Evolutionary conservation across 306 rosid genomes (phyloP).

Genomic region (Corylus americana): DNA sequence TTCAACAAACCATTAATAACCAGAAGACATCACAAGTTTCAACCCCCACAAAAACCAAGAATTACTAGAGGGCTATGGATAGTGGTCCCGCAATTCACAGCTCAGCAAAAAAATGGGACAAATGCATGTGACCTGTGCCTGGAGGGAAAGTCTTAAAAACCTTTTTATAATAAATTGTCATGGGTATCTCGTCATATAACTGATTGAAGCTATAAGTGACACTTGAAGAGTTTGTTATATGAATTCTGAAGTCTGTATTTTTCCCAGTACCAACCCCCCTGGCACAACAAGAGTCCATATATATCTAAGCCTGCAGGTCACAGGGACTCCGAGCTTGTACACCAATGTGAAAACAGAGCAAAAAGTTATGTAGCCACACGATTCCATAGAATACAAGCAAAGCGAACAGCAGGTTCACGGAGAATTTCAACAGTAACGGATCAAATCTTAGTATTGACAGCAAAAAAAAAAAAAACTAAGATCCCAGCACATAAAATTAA

Average conservation of each 20-base stretch:
- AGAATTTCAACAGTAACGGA: background rate
- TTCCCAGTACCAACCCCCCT: background rate
- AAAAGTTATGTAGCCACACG: background rate
- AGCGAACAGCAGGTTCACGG: background rate
- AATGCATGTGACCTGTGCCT: constrained; percentile 4
- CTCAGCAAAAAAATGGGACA: background rate
- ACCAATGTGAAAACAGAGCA: constrained; percentile 4
- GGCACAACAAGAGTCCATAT: background rate
- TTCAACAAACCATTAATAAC: background rate
- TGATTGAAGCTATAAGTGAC: background rate
- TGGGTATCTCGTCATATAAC: background rate
- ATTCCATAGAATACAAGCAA: background rate
- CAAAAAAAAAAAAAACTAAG: background rate
- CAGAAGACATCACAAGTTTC: background rate
- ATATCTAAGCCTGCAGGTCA: background rate
- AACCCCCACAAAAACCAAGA: background rate
- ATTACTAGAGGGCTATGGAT: background rate
- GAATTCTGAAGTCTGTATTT: background rate
- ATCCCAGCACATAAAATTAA: background rate
- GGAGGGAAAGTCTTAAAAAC: constrained; percentile 2
- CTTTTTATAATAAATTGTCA: background rate
- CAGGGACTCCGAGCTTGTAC: too few species aligned
- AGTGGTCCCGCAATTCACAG: background rate
- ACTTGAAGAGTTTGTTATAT: background rate
- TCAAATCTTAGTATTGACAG: constrained; percentile 6